Conservation (phyloP, 805 yeast species). For the Phaffomyces thermotolerans region DNA sequence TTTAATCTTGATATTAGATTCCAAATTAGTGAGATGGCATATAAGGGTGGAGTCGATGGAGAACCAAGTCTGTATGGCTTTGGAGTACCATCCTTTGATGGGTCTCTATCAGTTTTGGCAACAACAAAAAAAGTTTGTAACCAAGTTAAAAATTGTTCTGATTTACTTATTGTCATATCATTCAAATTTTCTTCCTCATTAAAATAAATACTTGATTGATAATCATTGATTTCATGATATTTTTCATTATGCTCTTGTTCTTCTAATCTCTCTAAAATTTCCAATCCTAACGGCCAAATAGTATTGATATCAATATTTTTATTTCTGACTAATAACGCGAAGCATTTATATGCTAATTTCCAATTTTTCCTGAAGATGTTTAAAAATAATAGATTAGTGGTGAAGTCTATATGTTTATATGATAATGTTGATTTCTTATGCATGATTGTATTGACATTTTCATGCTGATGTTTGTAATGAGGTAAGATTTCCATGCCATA, state of each 20-base stretch:
- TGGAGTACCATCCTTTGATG: not conserved
- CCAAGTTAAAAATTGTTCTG: conserved; percentile 19
- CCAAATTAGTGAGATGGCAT: conserved; percentile 16
- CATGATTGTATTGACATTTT: not conserved
- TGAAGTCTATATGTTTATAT: conserved; percentile 3
- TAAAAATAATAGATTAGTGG: conserved; percentile 32
- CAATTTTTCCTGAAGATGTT: conserved; percentile 44
- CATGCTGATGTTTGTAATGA: not conserved
- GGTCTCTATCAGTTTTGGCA: not conserved
- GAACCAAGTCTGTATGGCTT: conserved; percentile 15
- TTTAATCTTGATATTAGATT: conserved; percentile 13
- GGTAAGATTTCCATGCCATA: not conserved
- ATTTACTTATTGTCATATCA: no score
- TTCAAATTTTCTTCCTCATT: not conserved
- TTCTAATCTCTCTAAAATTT: conserved; percentile 32
- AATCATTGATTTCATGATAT: conserved; percentile 8
- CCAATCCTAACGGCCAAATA: conserved; percentile 60
- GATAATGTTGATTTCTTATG: not conserved
- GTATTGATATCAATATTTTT: conserved; percentile 45
- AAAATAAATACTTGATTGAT: conserved; percentile 7
- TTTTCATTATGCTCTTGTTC: conserved; percentile 10
- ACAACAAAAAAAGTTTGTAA: conserved; percentile 9
- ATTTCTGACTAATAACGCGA: conserved; percentile 41
- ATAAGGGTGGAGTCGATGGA: conserved; percentile 9
- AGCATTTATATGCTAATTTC: conserved; percentile 47